phyloP scores from a whole-genome alignment of 768 basidiomycete species.

The Heimioporus sp. region DNA sequence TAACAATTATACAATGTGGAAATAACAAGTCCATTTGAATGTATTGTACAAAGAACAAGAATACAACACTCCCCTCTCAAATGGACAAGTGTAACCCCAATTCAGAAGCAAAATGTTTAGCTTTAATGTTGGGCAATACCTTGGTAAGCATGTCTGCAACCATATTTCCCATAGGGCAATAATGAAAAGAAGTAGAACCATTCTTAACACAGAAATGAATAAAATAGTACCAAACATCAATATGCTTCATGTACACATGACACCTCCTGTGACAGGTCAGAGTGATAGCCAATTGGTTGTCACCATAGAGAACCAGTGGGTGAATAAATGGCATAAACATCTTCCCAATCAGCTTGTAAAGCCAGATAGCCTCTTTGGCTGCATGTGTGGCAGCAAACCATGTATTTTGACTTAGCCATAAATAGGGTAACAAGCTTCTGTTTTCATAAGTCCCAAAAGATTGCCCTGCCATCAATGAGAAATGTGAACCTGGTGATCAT shows the following conservation, averaged over 20 bases:
- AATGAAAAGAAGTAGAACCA: too few relatives aligned
- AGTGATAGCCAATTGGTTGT: not conserved
- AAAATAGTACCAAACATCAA: too few relatives aligned
- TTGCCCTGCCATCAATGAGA: conserved; percentile 1
- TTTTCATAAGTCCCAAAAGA: conserved; percentile 1
- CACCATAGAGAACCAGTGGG: not conserved
- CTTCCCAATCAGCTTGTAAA: not conserved
- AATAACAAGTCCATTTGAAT: too few relatives aligned
- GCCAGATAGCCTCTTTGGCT: conserved; percentile 2
- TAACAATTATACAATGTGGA: too few relatives aligned
- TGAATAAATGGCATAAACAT: not conserved
- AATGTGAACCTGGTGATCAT: not conserved
- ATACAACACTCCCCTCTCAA: too few relatives aligned
- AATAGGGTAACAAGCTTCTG: conserved; percentile 8
- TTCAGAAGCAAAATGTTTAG: too few relatives aligned
- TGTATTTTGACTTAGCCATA: not conserved
- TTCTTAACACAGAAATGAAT: too few relatives aligned
- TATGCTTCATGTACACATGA: not conserved
- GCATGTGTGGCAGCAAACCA: not conserved
- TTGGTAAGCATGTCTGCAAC: too few relatives aligned
- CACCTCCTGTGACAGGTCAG: not conserved
- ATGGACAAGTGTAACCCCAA: too few relatives aligned
- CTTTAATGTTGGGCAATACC: too few relatives aligned
- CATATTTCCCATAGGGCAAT: too few relatives aligned
- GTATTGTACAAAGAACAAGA: too few relatives aligned